Evolutionary conservation across 2,329 filamentous ascomycete species (phyloP), one percentile per base, ranked within the genome.

Genomic region (Hymenotorrendiella dingleyae): DNA sequence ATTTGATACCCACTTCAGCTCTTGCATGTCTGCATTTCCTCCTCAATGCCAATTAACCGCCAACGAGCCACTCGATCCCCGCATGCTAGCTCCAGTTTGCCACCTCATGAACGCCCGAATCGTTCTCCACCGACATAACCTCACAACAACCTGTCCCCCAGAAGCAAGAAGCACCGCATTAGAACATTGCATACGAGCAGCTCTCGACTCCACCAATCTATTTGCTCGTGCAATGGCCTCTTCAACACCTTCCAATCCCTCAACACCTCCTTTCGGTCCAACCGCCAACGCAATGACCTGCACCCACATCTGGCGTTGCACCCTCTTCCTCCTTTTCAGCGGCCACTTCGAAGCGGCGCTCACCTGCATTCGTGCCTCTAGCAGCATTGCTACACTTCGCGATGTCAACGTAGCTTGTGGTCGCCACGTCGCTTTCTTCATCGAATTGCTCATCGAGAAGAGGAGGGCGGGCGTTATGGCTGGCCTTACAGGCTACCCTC

Each of bases 91-190:
- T 20, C 85, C 89, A 0, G 71, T 94, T 7, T 75, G 86, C 23
- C 82, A 87, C 56, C 75, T 97, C 7, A 82, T 95, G 47, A 86
- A 87, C 47, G 82, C 84, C 12, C 83, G 88, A n/a, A 75, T 96
- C 22, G 71, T 93, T 27, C 75, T 98, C 7, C 87, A 95, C 63
- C 80, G 93, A 30, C 89, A 94, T 57, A 96, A 97, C 57, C 72
- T 97, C 7, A 82, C 81, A 0, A 85, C 89, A 0, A 70, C 71
- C 8, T 89, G 84, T 57, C 73, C 82, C 0, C 63, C 70, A 2
- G 73, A 83, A 23, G 77, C 82, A 30, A 78, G 91, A 32, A 65
- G 73, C 3, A 75, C 78, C 6, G 89, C 93, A 1, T 68, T 96
- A 21, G 82, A 90, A 45, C 79, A 84, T 50, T 96, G 91, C 61